These are phyloP conservation scores for Primulina tabacum DNA, from an alignment of 257 asterid genomes.

Conservation along the genomic window DNA sequence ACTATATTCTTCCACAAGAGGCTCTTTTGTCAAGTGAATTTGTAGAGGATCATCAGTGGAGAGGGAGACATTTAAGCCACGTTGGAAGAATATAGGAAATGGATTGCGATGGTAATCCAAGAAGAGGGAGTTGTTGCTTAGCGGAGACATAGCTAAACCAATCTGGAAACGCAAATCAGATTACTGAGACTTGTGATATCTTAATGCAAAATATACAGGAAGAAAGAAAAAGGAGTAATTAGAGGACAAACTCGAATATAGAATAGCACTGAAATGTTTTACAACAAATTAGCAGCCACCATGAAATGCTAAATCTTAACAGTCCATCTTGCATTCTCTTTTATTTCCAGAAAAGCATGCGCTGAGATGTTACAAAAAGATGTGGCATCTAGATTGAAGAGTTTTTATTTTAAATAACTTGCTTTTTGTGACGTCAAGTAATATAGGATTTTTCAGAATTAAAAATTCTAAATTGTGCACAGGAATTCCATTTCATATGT, in stretches of 20 bases:
- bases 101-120: slow-evolving; percentile 89
- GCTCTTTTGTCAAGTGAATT: slow-evolving; percentile 88
- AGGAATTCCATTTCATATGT: slow-evolving; percentile 13
- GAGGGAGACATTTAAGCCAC: slow-evolving; percentile 84
- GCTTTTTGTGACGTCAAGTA: slow-evolving; percentile 6
- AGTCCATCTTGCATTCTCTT: background rate
- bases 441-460: background rate
- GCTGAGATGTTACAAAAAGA: background rate
- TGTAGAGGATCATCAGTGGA: slow-evolving; percentile 90
- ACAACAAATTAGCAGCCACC: background rate
- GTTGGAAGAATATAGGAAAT: slow-evolving; percentile 86
- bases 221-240: background rate
- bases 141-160: slow-evolving; percentile 95
- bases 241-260: no score
- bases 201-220: slow-evolving; percentile 6
- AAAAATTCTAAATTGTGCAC: background rate
- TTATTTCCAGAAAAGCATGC: background rate
- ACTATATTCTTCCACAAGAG: slow-evolving; percentile 96
- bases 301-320: background rate
- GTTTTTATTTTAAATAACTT: background rate
- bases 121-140: slow-evolving; percentile 93
- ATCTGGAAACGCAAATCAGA: slow-evolving; percentile 47
- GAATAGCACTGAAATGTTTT: no score
- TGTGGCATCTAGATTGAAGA: slow-evolving; percentile 1
- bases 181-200: slow-evolving; percentile 9